A percentile compares a stretch with the other conserved stretches of the same genome.
Conservation (phyloP, 169 alveolate species). For the Perkinsus olseni region DNA sequence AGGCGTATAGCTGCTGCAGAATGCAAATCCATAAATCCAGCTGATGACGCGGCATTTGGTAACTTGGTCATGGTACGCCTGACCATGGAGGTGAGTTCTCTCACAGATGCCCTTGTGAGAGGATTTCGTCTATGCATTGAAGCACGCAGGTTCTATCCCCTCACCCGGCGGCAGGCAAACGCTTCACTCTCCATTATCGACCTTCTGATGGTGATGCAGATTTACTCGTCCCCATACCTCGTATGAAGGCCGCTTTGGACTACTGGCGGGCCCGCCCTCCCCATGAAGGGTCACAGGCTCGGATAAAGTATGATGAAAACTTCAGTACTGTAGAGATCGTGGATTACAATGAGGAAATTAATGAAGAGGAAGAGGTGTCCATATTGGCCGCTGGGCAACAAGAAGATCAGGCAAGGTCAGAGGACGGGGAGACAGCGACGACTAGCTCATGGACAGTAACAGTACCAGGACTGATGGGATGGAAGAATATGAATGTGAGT, state of each 20-base stretch:
- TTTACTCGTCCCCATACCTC: background rate
- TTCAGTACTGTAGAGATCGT: background rate
- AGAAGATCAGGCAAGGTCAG: background rate
- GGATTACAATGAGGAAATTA: background rate
- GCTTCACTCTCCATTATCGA: background rate
- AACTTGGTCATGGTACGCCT: background rate
- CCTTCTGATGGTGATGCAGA: background rate
- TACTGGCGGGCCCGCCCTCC: background rate
- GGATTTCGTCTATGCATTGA: background rate
- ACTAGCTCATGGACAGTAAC: background rate
- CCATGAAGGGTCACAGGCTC: background rate
- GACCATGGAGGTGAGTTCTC: background rate
- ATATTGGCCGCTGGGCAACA: background rate
- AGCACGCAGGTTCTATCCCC: background rate
- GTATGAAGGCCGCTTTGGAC: background rate
- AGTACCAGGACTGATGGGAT: background rate
- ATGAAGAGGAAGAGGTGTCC: background rate
- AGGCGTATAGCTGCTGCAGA: background rate
- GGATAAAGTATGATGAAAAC: background rate
- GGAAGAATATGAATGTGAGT: background rate
- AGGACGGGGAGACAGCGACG: background rate
- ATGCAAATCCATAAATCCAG: background rate
- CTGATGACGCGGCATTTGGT: background rate
- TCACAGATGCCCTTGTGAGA: background rate
- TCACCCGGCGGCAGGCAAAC: background rate